Conservation (phyloP, 805 yeast genomes). For the Wickerhamomyces canadensis region DNA sequence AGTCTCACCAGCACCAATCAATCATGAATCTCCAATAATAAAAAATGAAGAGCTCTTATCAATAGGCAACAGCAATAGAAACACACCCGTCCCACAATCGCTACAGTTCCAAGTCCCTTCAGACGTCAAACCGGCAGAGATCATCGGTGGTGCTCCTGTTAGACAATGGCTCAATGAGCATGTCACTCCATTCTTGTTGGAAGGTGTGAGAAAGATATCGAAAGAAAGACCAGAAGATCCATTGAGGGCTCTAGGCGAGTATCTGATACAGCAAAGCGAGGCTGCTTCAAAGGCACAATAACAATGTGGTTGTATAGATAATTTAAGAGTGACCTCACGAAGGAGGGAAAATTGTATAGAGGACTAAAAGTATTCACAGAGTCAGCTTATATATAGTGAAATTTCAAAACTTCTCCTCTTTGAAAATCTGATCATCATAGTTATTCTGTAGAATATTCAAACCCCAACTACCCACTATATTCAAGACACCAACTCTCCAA, state of each 20-base stretch:
- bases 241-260: slow-evolving; percentile 43
- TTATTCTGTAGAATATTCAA: slow-evolving; percentile 50
- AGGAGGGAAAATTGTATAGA: too few relatives aligned
- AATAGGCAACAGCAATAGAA: slow-evolving; percentile 2
- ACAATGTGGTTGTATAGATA: too few relatives aligned
- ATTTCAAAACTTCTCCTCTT: slow-evolving; percentile 34
- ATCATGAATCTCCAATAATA: not conserved
- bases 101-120: slow-evolving; percentile 16
- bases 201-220: slow-evolving; percentile 56
- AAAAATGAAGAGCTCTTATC: not conserved
- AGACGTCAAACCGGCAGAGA: slow-evolving; percentile 33
- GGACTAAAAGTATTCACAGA: too few relatives aligned
- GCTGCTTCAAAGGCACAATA: too few relatives aligned
- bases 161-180: slow-evolving; percentile 62
- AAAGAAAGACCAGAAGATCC: slow-evolving; percentile 32
- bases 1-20: too few relatives aligned
- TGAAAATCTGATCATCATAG: slow-evolving; percentile 36
- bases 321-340: too few relatives aligned
- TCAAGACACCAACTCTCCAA: slow-evolving; percentile 83
- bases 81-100: slow-evolving; percentile 17
- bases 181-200: slow-evolving; percentile 56
- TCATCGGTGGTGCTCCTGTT: slow-evolving; percentile 67
- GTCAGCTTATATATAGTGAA: too few relatives aligned
- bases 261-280: slow-evolving; percentile 34
- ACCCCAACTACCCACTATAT: slow-evolving; percentile 81